These are phyloP conservation scores for Salix exigua DNA, from an alignment of 345 rosid genomes.

Conservation along the genomic window DNA sequence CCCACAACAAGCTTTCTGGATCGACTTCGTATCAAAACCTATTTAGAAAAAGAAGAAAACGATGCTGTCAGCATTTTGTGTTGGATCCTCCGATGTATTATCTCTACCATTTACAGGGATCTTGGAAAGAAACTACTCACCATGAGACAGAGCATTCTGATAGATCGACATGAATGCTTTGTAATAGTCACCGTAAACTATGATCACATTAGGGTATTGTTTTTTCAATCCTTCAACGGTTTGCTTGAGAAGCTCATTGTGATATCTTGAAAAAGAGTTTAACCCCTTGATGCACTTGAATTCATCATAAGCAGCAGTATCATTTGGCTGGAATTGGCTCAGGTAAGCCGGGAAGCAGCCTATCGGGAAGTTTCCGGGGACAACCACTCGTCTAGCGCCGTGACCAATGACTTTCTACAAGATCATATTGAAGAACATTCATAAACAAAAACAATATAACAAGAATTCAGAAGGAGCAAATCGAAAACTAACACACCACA, in stretches of 20 bases:
- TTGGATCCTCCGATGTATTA: too few species aligned
- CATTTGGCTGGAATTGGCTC: neutral
- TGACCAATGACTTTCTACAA: neutral
- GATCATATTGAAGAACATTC: neutral
- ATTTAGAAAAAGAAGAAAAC: too few species aligned
- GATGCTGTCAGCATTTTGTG: too few species aligned
- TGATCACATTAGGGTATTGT: neutral
- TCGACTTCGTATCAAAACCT: too few species aligned
- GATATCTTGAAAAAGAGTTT: neutral
- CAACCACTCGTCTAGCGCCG: neutral
- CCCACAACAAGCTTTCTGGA: too few species aligned
- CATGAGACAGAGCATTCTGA: neutral
- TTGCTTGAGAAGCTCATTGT: neutral
- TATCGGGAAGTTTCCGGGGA: neutral
- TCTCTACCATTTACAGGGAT: too few species aligned
- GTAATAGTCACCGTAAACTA: neutral
- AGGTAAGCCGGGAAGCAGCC: neutral
- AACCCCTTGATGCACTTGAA: neutral
- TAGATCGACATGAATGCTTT: neutral
- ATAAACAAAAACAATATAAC: neutral
- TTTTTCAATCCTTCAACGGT: neutral
- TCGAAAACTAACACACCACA: neutral
- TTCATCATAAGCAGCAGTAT: neutral
- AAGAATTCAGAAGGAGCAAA: too few species aligned
- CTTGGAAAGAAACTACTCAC: slow-evolving; percentile 10